Base-by-base conservation (phyloP, 306 rosid species). In the Pueraria montana region DNA sequence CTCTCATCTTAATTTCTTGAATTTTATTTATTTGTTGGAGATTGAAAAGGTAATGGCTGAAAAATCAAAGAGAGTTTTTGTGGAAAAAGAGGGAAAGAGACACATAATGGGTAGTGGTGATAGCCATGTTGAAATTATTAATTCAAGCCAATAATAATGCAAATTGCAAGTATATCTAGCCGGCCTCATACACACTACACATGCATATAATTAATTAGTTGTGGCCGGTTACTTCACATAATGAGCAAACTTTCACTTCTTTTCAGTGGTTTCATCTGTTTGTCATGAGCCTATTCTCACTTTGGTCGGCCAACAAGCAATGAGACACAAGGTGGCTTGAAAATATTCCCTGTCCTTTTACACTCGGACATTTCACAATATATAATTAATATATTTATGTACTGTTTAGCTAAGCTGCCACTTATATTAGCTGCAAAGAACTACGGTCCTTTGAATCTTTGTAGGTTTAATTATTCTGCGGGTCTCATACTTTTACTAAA, bases 291-390 rank as follows among this genome's bases (percentile, higher is more conserved):
- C 42, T 21, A 71, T 79, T 78, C 80, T 79, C 73, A 49, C 36
- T 20, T 45, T 36, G 84, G 90, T 90, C 90, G 91, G 92, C 92
- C 87, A 83, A 83, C 93, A 88, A 85, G 77, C 84, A 89, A 90
- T 82, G 80, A 80, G 90, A 90, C 91, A 82, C 71, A 58, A 77
- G 84, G 36, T 80, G 85, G 79, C 82, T 76, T 74, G 21, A 52
- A 50, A 61, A 78, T 78, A 49, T 78, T 66, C 34, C 23, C 20
- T 13, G 30, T 23, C 64, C 40, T 36, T 16, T 50, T 71, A 23
- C 21, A 30, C 49, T 56, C 10, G 40, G 40, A 36, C 8, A 36
- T 36, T 36, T 36, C 40, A 36, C 40, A 36, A 36, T 36, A 36
- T 36, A 36, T 36, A 36, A 36, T 36, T 36, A 5, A 6, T 36